phyloP scores from a whole-genome alignment of 305 asterid genomes.

The Withania somnifera region DNA sequence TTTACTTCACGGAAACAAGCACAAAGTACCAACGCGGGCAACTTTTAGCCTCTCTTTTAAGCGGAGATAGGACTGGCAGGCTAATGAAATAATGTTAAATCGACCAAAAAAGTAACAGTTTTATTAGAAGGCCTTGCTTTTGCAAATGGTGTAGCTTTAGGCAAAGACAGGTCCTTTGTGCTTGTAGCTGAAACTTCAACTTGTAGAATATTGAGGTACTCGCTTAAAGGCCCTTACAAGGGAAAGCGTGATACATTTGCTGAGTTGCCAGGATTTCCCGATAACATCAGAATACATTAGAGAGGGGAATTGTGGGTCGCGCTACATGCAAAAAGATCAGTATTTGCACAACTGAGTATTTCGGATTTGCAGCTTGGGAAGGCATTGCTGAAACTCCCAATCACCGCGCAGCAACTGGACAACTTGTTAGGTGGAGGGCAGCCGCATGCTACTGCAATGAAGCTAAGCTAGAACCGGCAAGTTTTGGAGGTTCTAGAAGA shows the following conservation, averaged over 20 bases:
- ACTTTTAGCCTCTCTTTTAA: slow-evolving; percentile 21
- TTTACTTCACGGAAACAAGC: slow-evolving; percentile 72
- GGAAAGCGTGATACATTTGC: slow-evolving; percentile 35
- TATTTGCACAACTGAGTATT: neutral
- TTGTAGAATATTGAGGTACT: slow-evolving; percentile 31
- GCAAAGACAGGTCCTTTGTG: slow-evolving; percentile 32
- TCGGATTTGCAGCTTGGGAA: neutral
- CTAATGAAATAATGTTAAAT: slow-evolving; percentile 37
- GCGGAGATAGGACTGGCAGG: slow-evolving; percentile 47
- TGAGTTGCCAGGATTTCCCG: slow-evolving; percentile 49
- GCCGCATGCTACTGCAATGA: slow-evolving; percentile 31
- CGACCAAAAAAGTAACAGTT: slow-evolving; percentile 31
- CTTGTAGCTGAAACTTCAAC: slow-evolving; percentile 40
- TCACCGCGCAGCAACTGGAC: neutral
- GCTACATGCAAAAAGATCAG: slow-evolving; percentile 35
- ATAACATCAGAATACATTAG: slow-evolving; percentile 53
- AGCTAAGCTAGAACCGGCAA: slow-evolving; percentile 38
- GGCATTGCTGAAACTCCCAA: neutral
- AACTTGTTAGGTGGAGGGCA: neutral
- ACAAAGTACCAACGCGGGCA: slow-evolving; percentile 43
- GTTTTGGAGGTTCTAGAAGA: slow-evolving; percentile 54
- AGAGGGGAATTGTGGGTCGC: slow-evolving; percentile 74
- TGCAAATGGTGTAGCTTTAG: slow-evolving; percentile 61
- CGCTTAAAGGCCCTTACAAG: slow-evolving; percentile 48
- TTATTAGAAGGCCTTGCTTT: slow-evolving; percentile 42